Conservation (phyloP, 805 yeast genomes). For the Brettanomyces bruxellensis region DNA sequence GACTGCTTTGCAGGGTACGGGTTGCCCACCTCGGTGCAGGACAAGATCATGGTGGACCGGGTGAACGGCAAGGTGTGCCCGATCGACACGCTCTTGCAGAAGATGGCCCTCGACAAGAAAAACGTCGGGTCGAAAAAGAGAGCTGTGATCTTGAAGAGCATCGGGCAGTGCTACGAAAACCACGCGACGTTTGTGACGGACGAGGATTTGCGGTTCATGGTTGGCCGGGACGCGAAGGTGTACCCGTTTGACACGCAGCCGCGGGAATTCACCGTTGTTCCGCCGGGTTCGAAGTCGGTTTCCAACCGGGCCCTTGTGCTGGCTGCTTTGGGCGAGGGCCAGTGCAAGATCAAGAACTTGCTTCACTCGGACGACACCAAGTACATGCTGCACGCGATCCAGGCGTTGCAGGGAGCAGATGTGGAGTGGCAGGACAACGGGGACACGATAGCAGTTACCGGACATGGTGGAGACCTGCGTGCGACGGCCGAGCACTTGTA, state of each 20-base stretch:
- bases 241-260: slow-evolving; percentile 39
- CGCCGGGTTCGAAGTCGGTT: slow-evolving; percentile 97
- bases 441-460: slow-evolving; percentile 74
- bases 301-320: slow-evolving; percentile 89
- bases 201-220: slow-evolving; percentile 67
- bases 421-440: slow-evolving; percentile 83
- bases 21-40: slow-evolving; percentile 72
- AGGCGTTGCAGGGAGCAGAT: slow-evolving; percentile 70
- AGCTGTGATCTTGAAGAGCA: slow-evolving; percentile 71
- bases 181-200: slow-evolving; percentile 81
- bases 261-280: slow-evolving; percentile 42
- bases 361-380: slow-evolving; percentile 95
- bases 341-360: slow-evolving; percentile 73
- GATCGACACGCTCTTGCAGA: slow-evolving; percentile 61
- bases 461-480: slow-evolving; percentile 71
- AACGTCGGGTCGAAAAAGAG: slow-evolving; percentile 89
- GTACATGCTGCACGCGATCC: slow-evolving; percentile 85
- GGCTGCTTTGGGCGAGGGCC: slow-evolving; percentile 87
- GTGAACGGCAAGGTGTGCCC: slow-evolving; percentile 66
- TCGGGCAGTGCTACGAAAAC: slow-evolving; percentile 84
- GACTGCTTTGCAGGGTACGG: slow-evolving; percentile 81
- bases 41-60: slow-evolving; percentile 59
- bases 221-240: slow-evolving; percentile 75
- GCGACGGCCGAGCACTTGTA: slow-evolving; percentile 65
- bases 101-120: slow-evolving; percentile 95